Evolutionary conservation across 1,284 basidiomycete species (phyloP), one percentile per base, ranked within the genome.

Genomic region (Uromyces viciae-fabae): DNA sequence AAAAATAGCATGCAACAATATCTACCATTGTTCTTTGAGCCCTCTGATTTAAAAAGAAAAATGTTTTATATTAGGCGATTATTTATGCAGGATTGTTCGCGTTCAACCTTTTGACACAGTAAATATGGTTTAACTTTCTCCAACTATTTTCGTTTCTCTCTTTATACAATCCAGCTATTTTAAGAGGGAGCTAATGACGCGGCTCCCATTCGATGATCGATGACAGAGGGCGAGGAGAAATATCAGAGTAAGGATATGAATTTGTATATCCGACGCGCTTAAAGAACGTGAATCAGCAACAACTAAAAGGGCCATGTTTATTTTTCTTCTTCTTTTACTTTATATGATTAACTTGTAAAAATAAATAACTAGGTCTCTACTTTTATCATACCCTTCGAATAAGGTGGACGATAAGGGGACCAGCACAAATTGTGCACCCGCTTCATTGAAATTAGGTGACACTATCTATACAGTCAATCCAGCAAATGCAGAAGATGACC

Each of bases 41-140:
- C n/a, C n/a, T n/a, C n/a, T n/a, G n/a, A n/a, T n/a, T n/a, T n/a
- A n/a, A n/a, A n/a, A n/a, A n/a, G n/a, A n/a, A n/a, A n/a, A n/a
- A n/a, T n/a, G n/a, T 69, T 69, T 46, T 7, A 38, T 3, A 15
- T 7, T 40, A 75, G 73, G 73, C 54, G 3, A 15, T 64, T 28
- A 46, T 60, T 62, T 75, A 62, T 38, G 73, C 73, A 43, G 56
- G 25, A n/a, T 33, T 75, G 3, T n/a, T 75, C 17, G 73, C 31
- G 22, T 75, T 75, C 73, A 75, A 75, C 25, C 17, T 75, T 25
- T 31, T 75, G 56, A 75, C 73, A n/a, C 73, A 75, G 73, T 75
- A 64, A 40, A 58, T 46, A 25, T 5, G 9, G 5, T 25, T 40
- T 54, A 38, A 60, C 31, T 31, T 38, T 22, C 49, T 38, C 43